phyloP scores from a whole-genome alignment of 2,329 filamentous ascomycete genomes.

The Didymella keratinophila region DNA sequence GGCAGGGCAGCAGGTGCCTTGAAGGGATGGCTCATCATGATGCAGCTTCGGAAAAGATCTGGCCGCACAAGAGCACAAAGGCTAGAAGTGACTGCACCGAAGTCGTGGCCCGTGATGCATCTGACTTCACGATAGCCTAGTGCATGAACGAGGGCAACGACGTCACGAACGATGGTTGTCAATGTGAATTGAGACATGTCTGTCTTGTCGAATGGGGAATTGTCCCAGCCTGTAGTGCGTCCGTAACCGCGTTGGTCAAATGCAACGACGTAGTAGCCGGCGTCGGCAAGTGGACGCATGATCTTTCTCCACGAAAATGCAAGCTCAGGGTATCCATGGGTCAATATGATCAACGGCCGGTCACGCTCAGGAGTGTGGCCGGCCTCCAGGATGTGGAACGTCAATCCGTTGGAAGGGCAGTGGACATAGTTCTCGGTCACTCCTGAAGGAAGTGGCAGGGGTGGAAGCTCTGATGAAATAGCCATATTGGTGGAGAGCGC shows the following conservation, averaged over 20 bases:
- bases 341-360: conserved; percentile 66
- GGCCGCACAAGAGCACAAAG: conserved; percentile 68
- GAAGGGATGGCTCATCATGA: conserved; percentile 72
- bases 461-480: conserved; percentile 38
- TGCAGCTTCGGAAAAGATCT: conserved; percentile 68
- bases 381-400: conserved; percentile 67
- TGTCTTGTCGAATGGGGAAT: conserved; percentile 58
- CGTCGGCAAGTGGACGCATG: conserved; percentile 64
- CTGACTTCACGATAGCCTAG: conserved; percentile 66
- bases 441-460: conserved; percentile 63
- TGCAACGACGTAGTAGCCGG: conserved; percentile 71
- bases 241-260: conserved; percentile 74
- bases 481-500: not conserved
- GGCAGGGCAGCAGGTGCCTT: conserved; percentile 61
- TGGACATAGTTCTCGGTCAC: conserved; percentile 65
- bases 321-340: conserved; percentile 73
- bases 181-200: conserved; percentile 66
- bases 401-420: conserved; percentile 64
- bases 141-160: conserved; percentile 67
- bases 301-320: conserved; percentile 74
- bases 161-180: conserved; percentile 67
- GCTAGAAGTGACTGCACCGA: conserved; percentile 68
- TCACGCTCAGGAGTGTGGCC: conserved; percentile 52
- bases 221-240: conserved; percentile 69
- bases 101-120: conserved; percentile 72